Conservation (phyloP, 164 flowering plant species). For the Aristolochia contorta region DNA sequence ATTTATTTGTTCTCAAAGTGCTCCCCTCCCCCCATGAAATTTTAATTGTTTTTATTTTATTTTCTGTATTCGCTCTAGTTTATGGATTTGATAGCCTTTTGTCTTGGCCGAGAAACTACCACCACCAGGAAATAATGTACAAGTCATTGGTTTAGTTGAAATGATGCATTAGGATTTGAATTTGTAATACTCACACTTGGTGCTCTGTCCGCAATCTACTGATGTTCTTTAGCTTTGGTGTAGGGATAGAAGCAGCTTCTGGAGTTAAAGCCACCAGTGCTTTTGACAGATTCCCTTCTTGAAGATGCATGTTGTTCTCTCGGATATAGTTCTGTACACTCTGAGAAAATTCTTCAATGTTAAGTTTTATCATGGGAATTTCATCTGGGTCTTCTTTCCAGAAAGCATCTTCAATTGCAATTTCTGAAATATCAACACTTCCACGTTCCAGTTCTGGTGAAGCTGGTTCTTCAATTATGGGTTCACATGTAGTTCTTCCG, state of each 20-base stretch:
- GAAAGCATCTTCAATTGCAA: slow-evolving; percentile 62
- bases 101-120: too few relatives aligned
- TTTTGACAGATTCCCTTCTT: slow-evolving; percentile 66
- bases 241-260: slow-evolving; percentile 52
- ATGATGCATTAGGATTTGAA: neutral
- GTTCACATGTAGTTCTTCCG: slow-evolving; percentile 24
- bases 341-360: slow-evolving; percentile 53
- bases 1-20: too few relatives aligned
- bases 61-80: too few relatives aligned
- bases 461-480: slow-evolving; percentile 70
- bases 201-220: slow-evolving; percentile 68
- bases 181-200: slow-evolving; percentile 24
- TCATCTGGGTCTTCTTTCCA: slow-evolving; percentile 63
- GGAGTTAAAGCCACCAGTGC: slow-evolving; percentile 50
- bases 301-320: slow-evolving; percentile 48
- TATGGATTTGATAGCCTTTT: too few relatives aligned
- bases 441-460: slow-evolving; percentile 73
- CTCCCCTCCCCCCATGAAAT: too few relatives aligned
- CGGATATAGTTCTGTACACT: slow-evolving; percentile 61
- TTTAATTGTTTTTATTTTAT: too few relatives aligned
- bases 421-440: slow-evolving; percentile 25
- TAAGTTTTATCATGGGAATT: slow-evolving; percentile 78
- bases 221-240: slow-evolving; percentile 47
- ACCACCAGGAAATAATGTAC: too few relatives aligned
- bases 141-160: neutral